Evolutionary conservation across 2,329 filamentous ascomycete species (phyloP).

Genomic region (Elsinoe perseae): DNA sequence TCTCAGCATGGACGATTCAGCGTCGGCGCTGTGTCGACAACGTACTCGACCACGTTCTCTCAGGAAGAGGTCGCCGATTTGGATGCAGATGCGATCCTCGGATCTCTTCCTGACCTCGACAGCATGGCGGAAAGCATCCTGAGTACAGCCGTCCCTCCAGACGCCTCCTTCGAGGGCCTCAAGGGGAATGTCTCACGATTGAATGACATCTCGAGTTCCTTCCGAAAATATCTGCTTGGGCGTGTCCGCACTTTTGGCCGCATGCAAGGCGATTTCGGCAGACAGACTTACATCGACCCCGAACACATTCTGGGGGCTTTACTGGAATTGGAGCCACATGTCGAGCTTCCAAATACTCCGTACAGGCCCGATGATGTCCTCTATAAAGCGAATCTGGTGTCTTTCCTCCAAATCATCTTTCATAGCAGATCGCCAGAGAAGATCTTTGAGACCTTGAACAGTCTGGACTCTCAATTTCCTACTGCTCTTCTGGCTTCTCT

Average conservation of each 20-base stretch:
- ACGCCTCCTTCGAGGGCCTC: conserved; percentile 22
- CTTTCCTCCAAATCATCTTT: conserved; percentile 34
- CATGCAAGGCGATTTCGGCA: conserved; percentile 33
- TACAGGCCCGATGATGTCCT: conserved; percentile 37
- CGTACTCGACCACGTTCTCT: conserved; percentile 41
- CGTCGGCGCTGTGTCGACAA: conserved; percentile 27
- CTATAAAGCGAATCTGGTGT: conserved; percentile 38
- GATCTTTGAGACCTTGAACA: conserved; percentile 27
- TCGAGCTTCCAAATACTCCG: conserved; percentile 24
- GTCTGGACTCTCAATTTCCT: conserved; percentile 32
- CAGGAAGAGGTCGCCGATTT: conserved; percentile 37
- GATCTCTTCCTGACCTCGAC: conserved; percentile 33
- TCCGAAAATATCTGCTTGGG: conserved; percentile 32
- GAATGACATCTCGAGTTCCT: conserved; percentile 31
- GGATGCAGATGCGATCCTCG: conserved; percentile 36
- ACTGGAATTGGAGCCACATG: conserved; percentile 27
- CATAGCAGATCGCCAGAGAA: conserved; percentile 25
- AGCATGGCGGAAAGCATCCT: conserved; percentile 25
- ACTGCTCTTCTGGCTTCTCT: conserved; percentile 27
- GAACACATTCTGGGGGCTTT: conserved; percentile 34
- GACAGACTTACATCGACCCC: conserved; percentile 36
- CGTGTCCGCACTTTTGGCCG: conserved; percentile 30
- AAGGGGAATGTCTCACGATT: conserved; percentile 27
- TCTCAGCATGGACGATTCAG: conserved; percentile 2
- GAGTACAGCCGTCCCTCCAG: conserved; percentile 24